Evolutionary conservation across 2,329 filamentous ascomycete species (phyloP).

Genomic region (Saccharata proteae): DNA sequence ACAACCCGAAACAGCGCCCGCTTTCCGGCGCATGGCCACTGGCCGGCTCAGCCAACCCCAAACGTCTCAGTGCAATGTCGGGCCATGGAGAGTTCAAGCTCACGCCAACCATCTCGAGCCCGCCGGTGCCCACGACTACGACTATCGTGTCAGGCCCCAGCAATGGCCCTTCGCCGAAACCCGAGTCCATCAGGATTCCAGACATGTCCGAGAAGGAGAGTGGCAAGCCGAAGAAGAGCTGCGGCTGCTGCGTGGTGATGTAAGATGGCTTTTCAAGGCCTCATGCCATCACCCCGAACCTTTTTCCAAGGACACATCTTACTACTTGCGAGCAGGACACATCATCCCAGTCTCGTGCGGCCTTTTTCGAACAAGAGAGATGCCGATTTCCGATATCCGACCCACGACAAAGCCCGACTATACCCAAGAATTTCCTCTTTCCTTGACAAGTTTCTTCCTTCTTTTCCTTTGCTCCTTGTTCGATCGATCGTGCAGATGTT

Average conservation of each 20-base stretch:
- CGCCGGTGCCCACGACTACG: constrained; percentile 9
- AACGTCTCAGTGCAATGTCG: too few relatives aligned
- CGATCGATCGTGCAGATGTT: constrained; percentile 5
- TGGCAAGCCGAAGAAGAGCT: constrained; percentile 44
- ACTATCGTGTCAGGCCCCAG: constrained; percentile 12
- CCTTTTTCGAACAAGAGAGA: too few relatives aligned
- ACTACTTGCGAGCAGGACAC: constrained; percentile 1
- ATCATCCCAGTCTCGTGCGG: too few relatives aligned
- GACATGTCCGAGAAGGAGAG: constrained; percentile 39
- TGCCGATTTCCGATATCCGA: too few relatives aligned
- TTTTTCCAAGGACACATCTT: constrained; percentile 1
- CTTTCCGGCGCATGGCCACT: too few relatives aligned
- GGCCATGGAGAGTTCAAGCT: constrained; percentile 35
- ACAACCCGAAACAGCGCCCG: background rate
- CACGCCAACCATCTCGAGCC: constrained; percentile 30
- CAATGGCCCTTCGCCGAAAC: constrained; percentile 25
- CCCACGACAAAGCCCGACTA: too few relatives aligned
- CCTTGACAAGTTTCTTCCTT: constrained; percentile 6
- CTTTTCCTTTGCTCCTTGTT: constrained; percentile 10
- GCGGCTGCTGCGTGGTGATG: constrained; percentile 66
- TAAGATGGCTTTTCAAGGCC: constrained; percentile 27
- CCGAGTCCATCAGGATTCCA: constrained; percentile 39
- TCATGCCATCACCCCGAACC: background rate
- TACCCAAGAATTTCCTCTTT: constrained; percentile 2
- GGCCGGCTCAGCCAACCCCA: too few relatives aligned